Evolutionary conservation across 306 rosid species (phyloP), one percentile per base, ranked within the genome.

Genomic region (Dicorynia guianensis): DNA sequence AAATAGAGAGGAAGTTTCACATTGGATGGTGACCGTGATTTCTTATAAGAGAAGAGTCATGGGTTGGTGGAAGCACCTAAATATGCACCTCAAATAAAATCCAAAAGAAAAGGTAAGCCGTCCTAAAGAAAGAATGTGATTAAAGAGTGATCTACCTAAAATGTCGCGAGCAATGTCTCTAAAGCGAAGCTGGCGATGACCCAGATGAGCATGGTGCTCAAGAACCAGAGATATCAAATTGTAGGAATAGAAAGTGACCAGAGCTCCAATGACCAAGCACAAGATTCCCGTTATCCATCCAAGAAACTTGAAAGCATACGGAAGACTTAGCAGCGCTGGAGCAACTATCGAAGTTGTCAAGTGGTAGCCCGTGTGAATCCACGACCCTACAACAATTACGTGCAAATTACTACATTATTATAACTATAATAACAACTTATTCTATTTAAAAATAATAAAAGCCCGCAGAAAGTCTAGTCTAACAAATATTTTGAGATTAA

Each of bases 181-280:
- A 80, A 88, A 88, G 3, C 92, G 71, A n/a, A 88, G 89, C 8
- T 88, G 92, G 44, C 89, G 92, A 56, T 53, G 87, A 18, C 92
- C 92, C 78, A 81, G 44, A 34, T 83, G 82, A 62, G 89, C 92
- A 63, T 84, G 71, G 72, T 81, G 89, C 58, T 88, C 89, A 6
- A 88, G 81, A 20, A 88, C 92, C 63, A 83, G 57, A 30, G 92
- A 88, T 56, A 83, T 75, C 19, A 88, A 44, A 52, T 80, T 78
- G 79, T 88, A 88, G 0, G 88, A 76, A 11, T 88, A 85, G 84
- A 88, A 88, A 13, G 89, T 83, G 4, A 88, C 92, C 1, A 83
- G 25, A 12, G 86, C 86, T 79, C 85, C 89, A 17, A 85, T 48
- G 10, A 84, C 36, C 73, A 85, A 62, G 35, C 87, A 80, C 3